Conservation (phyloP, 1,139 yeast genomes). For the Yamadazyma atlantica region DNA sequence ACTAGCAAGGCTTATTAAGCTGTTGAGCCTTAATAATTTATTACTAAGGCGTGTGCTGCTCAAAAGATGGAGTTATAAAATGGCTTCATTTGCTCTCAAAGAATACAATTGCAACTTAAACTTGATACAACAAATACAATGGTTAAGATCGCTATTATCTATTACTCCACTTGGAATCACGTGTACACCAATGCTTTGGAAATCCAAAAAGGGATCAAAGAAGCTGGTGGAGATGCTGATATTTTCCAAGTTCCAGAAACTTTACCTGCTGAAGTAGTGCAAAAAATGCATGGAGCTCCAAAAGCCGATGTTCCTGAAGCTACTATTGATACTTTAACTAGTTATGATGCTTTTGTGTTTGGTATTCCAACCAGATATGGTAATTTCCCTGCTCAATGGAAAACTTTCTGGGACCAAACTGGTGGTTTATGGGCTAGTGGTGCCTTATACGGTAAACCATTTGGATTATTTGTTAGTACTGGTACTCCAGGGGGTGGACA, state of each 20-base stretch:
- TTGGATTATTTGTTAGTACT: slow-evolving; percentile 45
- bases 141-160: slow-evolving; percentile 45
- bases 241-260: slow-evolving; percentile 52
- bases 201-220: slow-evolving; percentile 42
- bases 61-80: too few relatives aligned
- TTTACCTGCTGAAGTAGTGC: slow-evolving; percentile 40
- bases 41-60: neutral
- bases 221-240: slow-evolving; percentile 37
- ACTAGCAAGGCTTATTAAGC: neutral
- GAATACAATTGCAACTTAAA: too few relatives aligned
- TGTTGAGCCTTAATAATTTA: neutral
- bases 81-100: too few relatives aligned
- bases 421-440: slow-evolving; percentile 55
- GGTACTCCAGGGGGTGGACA: slow-evolving; percentile 50
- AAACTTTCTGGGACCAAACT: slow-evolving; percentile 43
- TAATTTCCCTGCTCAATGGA: slow-evolving; percentile 45
- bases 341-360: slow-evolving; percentile 49
- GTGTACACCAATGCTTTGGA: slow-evolving; percentile 48
- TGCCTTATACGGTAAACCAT: slow-evolving; percentile 47
- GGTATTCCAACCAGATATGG: slow-evolving; percentile 57
- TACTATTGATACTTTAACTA: slow-evolving; percentile 32
- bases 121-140: too few relatives aligned
- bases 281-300: slow-evolving; percentile 44
- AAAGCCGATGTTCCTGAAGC: slow-evolving; percentile 39
- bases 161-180: slow-evolving; percentile 68